Conservation (phyloP, 2,329 filamentous ascomycete genomes). For the Bertia moriformis region DNA sequence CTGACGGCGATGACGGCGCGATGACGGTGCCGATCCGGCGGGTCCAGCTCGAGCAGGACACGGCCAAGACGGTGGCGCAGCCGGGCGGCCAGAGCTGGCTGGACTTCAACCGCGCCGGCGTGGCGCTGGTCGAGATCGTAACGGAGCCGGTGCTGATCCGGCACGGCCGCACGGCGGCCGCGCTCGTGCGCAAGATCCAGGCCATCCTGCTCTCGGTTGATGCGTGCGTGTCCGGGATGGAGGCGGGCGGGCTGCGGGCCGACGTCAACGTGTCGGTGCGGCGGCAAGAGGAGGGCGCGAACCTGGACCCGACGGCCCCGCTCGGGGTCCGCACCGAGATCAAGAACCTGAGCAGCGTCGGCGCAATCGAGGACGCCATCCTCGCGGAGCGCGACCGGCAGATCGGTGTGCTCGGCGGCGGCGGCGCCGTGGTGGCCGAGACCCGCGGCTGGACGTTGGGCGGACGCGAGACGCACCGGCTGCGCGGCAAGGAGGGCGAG, state of each 20-base stretch:
- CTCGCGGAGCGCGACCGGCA: constrained; percentile 82
- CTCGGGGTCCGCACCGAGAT: constrained; percentile 88
- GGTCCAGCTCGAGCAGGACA: constrained; percentile 94
- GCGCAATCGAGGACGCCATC: constrained; percentile 87
- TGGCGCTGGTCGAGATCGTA: constrained; percentile 89
- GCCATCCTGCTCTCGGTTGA: constrained; percentile 64
- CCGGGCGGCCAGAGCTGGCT: constrained; percentile 62
- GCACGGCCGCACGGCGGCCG: constrained; percentile 72
- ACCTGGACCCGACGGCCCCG: constrained; percentile 21
- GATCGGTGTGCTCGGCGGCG: constrained; percentile 63
- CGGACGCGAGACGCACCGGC: constrained; percentile 61
- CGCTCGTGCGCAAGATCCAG: constrained; percentile 80
- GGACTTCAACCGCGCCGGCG: constrained; percentile 85
- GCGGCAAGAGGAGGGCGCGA: too few relatives aligned
- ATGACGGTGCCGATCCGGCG: constrained; percentile 64
- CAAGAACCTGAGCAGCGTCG: constrained; percentile 91
- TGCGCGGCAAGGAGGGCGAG: constrained; percentile 89
- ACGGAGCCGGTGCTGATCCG: constrained; percentile 81
- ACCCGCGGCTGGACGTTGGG: constrained; percentile 87
- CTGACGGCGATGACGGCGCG: too few relatives aligned
- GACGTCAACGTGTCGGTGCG: constrained; percentile 92
- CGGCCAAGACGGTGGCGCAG: constrained; percentile 78
- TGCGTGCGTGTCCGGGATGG: constrained; percentile 83
- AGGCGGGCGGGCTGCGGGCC: constrained; percentile 74
- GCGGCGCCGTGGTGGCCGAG: constrained; percentile 65